Evolutionary conservation across 2,329 filamentous ascomycete species (phyloP).

Genomic region (Eurotiales sp.): DNA sequence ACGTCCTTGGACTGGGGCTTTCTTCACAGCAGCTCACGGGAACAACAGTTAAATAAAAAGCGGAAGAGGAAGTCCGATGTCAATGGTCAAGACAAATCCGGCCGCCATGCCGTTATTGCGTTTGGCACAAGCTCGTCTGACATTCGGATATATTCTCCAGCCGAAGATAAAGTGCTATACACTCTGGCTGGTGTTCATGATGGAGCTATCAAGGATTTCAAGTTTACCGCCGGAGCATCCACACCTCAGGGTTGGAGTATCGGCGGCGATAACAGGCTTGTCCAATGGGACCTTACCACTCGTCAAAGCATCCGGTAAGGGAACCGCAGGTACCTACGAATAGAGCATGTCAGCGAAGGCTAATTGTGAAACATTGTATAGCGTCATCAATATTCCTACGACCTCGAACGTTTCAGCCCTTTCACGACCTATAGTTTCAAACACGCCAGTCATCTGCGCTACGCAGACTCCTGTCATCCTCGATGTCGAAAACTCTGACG

Average conservation of each 20-base stretch:
- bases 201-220: conserved; percentile 48
- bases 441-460: conserved; percentile 47
- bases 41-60: conserved; percentile 47
- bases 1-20: conserved; percentile 52
- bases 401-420: conserved; percentile 37
- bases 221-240: conserved; percentile 42
- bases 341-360: background rate
- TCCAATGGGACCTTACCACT: conserved; percentile 50
- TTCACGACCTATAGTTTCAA: conserved; percentile 38
- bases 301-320: conserved; percentile 42
- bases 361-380: conserved; percentile 19
- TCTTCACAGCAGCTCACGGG: conserved; percentile 34
- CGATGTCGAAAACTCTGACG: conserved; percentile 36
- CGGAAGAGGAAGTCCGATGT: conserved; percentile 45
- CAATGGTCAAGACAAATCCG: conserved; percentile 35
- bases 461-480: conserved; percentile 49
- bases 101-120: conserved; percentile 47
- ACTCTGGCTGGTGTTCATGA: conserved; percentile 45
- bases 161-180: conserved; percentile 45
- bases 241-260: conserved; percentile 50
- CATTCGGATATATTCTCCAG: conserved; percentile 48
- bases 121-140: conserved; percentile 48
- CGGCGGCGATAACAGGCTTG: conserved; percentile 50
- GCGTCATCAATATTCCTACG: conserved; percentile 43
- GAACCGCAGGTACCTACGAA: background rate